Evolutionary conservation across 208 protist genomes (phyloP).

Genomic region (Porcisia hertigi): DNA sequence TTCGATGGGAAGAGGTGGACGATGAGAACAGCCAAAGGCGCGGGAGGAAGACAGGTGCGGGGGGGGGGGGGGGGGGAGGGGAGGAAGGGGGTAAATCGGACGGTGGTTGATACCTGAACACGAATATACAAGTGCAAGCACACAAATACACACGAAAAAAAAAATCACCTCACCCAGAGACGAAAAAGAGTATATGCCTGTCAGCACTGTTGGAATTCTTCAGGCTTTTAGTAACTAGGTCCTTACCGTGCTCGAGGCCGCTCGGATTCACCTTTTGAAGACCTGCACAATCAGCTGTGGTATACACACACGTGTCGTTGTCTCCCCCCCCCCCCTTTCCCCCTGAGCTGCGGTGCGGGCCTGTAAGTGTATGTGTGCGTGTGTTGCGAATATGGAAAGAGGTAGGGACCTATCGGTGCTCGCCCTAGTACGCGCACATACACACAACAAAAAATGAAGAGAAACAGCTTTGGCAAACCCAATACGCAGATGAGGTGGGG

Average conservation of each 20-base stretch:
- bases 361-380: not conserved
- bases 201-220: not conserved
- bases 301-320: too few relatives aligned
- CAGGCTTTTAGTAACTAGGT: too few relatives aligned
- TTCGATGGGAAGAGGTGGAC: too few relatives aligned
- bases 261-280: too few relatives aligned
- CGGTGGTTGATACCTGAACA: not conserved
- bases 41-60: not conserved
- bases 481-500: not conserved
- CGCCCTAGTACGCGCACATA: not conserved
- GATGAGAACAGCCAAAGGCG: not conserved
- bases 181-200: not conserved
- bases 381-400: not conserved
- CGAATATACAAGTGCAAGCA: slow-evolving; percentile 1
- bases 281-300: too few relatives aligned
- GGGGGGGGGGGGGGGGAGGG: not conserved
- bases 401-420: not conserved
- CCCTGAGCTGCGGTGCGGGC: too few relatives aligned
- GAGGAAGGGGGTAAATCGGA: too few relatives aligned
- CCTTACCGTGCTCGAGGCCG: too few relatives aligned
- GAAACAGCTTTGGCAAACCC: slow-evolving; percentile 1
- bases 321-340: too few relatives aligned
- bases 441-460: slow-evolving; percentile 9
- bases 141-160: slow-evolving; percentile 4
- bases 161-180: slow-evolving; percentile 5